Conservation (phyloP, 2,329 filamentous ascomycete genomes). For the Xylaria sp. region DNA sequence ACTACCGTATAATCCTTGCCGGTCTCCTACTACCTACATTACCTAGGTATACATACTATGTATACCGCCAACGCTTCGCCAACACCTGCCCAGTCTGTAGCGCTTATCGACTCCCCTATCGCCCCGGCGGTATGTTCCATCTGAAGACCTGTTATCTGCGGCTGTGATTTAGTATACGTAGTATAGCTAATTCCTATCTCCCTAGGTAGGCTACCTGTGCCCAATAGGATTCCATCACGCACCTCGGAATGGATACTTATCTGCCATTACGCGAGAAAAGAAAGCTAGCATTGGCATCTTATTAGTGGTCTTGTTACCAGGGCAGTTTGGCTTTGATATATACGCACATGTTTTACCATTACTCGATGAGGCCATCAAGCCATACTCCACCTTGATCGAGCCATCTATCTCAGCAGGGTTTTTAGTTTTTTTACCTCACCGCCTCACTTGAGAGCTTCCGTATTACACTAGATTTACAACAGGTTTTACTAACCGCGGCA, state of each 20-base stretch:
- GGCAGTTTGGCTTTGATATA: slow-evolving; percentile 13
- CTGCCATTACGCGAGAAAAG: not conserved
- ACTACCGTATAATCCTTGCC: not conserved
- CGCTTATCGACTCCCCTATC: slow-evolving; percentile 9
- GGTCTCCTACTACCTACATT: no score
- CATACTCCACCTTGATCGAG: slow-evolving; percentile 14
- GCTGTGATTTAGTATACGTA: not conserved
- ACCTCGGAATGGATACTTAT: not conserved
- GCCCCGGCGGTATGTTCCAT: not conserved
- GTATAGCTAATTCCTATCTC: not conserved
- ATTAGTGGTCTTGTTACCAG: not conserved
- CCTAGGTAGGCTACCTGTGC: not conserved
- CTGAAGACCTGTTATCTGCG: not conserved
- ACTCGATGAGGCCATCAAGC: not conserved
- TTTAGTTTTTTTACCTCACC: slow-evolving; percentile 21
- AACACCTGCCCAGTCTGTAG: slow-evolving; percentile 4
- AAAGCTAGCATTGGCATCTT: not conserved
- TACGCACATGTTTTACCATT: not conserved
- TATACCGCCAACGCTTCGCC: not conserved
- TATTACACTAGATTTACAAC: not conserved
- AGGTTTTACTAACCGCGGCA: slow-evolving; percentile 6
- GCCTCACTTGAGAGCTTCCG: slow-evolving; percentile 6
- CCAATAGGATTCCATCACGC: not conserved
- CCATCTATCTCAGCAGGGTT: slow-evolving; percentile 9
- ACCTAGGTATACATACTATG: no score